Evolutionary conservation across 148 eudicot genomes (phyloP), one percentile per base, ranked within the genome.

Genomic region (Chenopodium formosanum): DNA sequence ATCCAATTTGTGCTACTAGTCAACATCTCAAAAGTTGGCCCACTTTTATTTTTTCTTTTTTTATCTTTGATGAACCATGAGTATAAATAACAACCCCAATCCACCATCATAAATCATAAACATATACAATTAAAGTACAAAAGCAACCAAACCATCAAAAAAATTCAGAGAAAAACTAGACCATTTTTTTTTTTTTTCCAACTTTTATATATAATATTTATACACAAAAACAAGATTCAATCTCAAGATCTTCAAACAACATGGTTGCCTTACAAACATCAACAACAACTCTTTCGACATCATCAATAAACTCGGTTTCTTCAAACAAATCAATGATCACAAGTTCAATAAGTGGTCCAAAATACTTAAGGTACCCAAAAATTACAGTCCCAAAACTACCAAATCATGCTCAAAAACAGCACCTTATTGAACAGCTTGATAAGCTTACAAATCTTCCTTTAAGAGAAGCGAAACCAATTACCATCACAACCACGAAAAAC

Each of bases 1-100:
- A 29, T 37, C 2, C 13, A 31, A 20, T 9, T 50, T 50, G 53
- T 50, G 16, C 53, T 9, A 50, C 53, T 9, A 63, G 85, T 83
- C 82, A 83, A 78, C 64, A 22, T 83, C 34, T 71, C 64, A 48
- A 60, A 63, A 31, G 1, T 16, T 78, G 85, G 66, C 85, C 78
- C 29, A 65, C 20, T 20, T 82, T 76, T 0, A 0, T 46, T 78
- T 52, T 76, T 19, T 6, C 58, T 32, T 5, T 23, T 23, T 23
- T 34, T 44, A 12, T 50, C 4, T 13, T 62, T 16, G 3, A 14
- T 20, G 63, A 64, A 40, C 53, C 47, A 46, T 25, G 1, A 72
- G 75, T 72, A 72, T 73, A 73, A 47, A 73, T 73, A 47, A 9
- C 34, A 73, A 2, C 67, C 67, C 60, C 32, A 40, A 79, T 68